These are phyloP conservation scores for Aspergillus neoniger DNA, from an alignment of 2,329 filamentous ascomycete genomes.

Conservation along the genomic window DNA sequence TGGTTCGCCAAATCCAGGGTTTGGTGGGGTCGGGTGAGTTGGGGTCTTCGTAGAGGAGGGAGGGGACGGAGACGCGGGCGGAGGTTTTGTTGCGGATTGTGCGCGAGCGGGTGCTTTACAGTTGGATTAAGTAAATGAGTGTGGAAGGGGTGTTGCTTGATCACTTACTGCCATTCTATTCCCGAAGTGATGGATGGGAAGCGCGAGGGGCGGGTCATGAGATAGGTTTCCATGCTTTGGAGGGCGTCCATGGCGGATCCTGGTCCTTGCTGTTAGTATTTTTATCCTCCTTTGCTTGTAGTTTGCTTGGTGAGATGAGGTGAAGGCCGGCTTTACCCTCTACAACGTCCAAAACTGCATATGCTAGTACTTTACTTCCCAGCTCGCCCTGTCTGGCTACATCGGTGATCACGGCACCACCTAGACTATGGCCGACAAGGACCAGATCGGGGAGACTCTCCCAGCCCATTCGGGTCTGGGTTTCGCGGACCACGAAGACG, in stretches of 20 bases:
- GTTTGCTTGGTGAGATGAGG: not conserved
- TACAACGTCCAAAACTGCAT: slow-evolving; percentile 90
- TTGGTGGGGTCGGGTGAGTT: slow-evolving; percentile 40
- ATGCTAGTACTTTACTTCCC: slow-evolving; percentile 72
- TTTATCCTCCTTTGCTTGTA: not conserved
- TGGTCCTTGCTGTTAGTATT: slow-evolving; percentile 16
- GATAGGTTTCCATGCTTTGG: slow-evolving; percentile 89
- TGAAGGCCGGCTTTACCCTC: slow-evolving; percentile 56
- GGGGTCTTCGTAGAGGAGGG: slow-evolving; percentile 61
- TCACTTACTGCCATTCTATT: slow-evolving; percentile 79
- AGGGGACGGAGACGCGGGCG: slow-evolving; percentile 85
- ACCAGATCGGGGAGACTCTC: slow-evolving; percentile 70
- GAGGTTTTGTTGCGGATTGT: slow-evolving; percentile 81
- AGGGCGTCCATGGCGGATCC: slow-evolving; percentile 92
- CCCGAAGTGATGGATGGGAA: slow-evolving; percentile 78
- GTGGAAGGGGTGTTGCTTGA: not conserved
- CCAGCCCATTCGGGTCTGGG: slow-evolving; percentile 72
- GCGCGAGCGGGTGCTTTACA: slow-evolving; percentile 67
- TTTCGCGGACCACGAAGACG: slow-evolving; percentile 66
- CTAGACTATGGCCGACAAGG: slow-evolving; percentile 88
- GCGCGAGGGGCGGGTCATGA: slow-evolving; percentile 74
- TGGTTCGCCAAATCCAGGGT: slow-evolving; percentile 81
- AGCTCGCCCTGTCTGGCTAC: slow-evolving; percentile 69
- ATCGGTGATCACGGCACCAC: slow-evolving; percentile 86
- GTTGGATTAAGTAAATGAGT: slow-evolving; percentile 5